Base-by-base conservation (phyloP, 371 early-diverging fungal genomes). In the Saksenaea vasiformis region DNA sequence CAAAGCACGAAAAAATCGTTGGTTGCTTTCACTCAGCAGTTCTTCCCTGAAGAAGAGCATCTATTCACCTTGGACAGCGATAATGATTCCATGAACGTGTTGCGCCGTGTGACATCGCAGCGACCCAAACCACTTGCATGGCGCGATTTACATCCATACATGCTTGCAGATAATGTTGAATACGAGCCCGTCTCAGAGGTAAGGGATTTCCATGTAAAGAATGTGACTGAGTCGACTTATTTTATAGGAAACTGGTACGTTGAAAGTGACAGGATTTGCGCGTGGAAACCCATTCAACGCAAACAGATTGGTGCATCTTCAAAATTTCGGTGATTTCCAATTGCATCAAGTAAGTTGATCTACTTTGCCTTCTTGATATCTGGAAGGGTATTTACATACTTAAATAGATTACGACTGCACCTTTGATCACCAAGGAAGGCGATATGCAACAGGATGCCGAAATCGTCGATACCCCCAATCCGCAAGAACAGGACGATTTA, bases 261-360 rank as follows among this genome's bases (percentile, higher is more conserved):
- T 97, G 64, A 85, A 82, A 35, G 87, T 97, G 10, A 93, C 91
- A 14, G 98, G 97, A 7, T 93, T 85, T 86, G 76, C 90, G 83
- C 66, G 94, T 56, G 93, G 92, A 7, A 84, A 85, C 38, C 86
- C 85, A 17, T 85, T 97, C 57, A 89, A 90, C 53, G 95, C 95
- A 43, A 95, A 96, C 72, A 86, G 95, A 7, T 78, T 97, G 27
- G 86, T 97, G 10, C 95, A 97, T 76, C 76, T 98, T 41, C 96
- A 92, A 39, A 88, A 90, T 66, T 89, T 85, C 76, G 98, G 98
- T 54, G 95, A 96, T 70, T 97, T 90, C 73, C 95, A 96, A 74
- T 77, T 97, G 36, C 83, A 87, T 47, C 83, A 85, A 75, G 88
- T 95, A 56, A 63, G 36, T 5, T 19, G 9, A 9, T 13, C 24